Base-by-base conservation (phyloP, 768 basidiomycete species). In the Tricholoma sp. region DNA sequence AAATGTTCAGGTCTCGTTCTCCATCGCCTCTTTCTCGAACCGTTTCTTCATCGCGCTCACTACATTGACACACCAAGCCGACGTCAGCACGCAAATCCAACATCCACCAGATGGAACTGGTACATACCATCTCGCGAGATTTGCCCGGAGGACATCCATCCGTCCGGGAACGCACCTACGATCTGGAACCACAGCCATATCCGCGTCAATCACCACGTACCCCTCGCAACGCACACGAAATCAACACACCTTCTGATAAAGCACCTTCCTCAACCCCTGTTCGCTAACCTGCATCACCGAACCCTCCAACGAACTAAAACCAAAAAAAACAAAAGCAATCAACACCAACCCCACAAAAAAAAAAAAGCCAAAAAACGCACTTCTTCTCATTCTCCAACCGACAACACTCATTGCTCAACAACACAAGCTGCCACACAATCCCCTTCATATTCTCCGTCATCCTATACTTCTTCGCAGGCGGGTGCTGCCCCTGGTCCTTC, bases 21-120 rank as follows among this genome's bases (percentile, higher is more conserved):
- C 86, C 79, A 82, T 76, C 24, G 77, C 76, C 65, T 91, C 89
- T 64, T 83, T 83, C 70, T 91, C 89, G 58, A 82, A 77, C 60
- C 78, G 83, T 77, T 91, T 91, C 76, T 91, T 91, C 82, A 91
- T 88, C 6, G 86, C 82, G 65, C 88, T 90, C 80, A 91, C 89
- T 90, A 50, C 0, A 53, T n/a, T n/a, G n/a, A n/a, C n/a, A n/a
- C n/a, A 12, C 2, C 6, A 2, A 17, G 17, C 48, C 31, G 49
- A 20, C 28, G 12, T 13, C 51, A 37, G 41, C 48, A 36, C 39
- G 29, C 8, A 17, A 9, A 4, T 57, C 31, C 4, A n/a, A 45
- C 29, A 55, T 24, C 24, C 1, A 28, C 3, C 17, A 3, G 18
- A n/a, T n/a, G n/a, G n/a, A n/a, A n/a, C n/a, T n/a, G 20, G 20